Percentiles rank a stretch among this genome's conserved stretches.
These are phyloP conservation scores for Eutrema yunnanense DNA, from an alignment of 345 rosid genomes.

Conservation along the genomic window DNA sequence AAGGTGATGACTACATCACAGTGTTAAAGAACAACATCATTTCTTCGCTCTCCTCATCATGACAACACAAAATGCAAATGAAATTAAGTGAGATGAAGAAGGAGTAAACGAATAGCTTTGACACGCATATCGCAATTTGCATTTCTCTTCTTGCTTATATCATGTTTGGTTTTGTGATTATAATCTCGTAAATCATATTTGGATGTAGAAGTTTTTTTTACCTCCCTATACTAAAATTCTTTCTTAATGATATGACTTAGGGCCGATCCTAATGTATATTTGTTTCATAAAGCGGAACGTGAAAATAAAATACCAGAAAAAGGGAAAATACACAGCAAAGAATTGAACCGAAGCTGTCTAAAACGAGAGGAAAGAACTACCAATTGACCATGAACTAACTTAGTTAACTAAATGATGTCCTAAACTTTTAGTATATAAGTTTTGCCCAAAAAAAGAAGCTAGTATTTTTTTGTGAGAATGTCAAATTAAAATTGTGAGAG, in stretches of 20 bases:
- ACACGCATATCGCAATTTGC: neutral
- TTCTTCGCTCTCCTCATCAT: neutral
- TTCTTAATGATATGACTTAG: no score
- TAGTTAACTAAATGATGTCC: no score
- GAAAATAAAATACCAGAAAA: no score
- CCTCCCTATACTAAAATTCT: neutral
- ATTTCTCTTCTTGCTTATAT: neutral
- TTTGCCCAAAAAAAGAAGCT: no score
- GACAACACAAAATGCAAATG: neutral
- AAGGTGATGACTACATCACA: conserved; percentile 28
- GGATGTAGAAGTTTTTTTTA: neutral
- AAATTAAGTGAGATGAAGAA: neutral
- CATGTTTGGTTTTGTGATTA: neutral
- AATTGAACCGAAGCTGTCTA: no score
- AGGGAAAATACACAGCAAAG: no score
- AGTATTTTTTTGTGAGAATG: no score
- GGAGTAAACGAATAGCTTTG: conserved; percentile 1
- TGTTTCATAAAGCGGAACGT: no score
- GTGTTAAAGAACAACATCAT: conserved; percentile 26
- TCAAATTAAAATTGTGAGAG: no score
- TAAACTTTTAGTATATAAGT: no score
- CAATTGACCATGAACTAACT: no score
- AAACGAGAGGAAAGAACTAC: neutral
- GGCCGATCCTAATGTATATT: no score
- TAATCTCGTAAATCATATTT: neutral